Evolutionary conservation across 2,329 filamentous ascomycete species (phyloP), one percentile per base, ranked within the genome.

Genomic region (Claviceps capensis): DNA sequence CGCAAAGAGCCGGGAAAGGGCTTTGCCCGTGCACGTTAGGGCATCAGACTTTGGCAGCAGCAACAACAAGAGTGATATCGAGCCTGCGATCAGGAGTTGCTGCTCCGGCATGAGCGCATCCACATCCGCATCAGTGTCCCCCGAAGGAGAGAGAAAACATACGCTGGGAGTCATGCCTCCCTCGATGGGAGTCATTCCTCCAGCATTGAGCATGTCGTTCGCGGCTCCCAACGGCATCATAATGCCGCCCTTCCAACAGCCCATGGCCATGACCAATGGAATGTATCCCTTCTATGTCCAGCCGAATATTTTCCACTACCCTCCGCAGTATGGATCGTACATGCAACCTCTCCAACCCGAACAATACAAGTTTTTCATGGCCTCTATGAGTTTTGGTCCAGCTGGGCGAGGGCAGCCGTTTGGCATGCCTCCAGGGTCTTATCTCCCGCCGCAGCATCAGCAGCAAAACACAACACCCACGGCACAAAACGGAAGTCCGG

Each of bases 331-430:
- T 59, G 76, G 76, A 7, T 78, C 76, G 0, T 78, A 71, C 57
- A 67, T 76, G 56, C 75, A 78, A 48, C 76, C 76, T 4, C 66
- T 79, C 9, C 73, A 78, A 55, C 75, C 72, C n/a, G 67, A 72
- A 14, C 74, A 75, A 48, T 79, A 74, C 73, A 66, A 71, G 50
- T 70, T 77, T 54, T 63, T 72, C 23, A 70, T 75, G 63, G 65
- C 68, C 54, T 61, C 66, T 6, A 63, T 69, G 62, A 23, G 40
- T 41, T 54, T 54, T 36, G 47, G 41, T 45, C 51, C 48, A 22
- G 38, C 34, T 4, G 45, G 30, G 30, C 40, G 40, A 17, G 19
- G 34, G 30, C 48, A 47, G 11, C 22, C 61, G 11, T 63, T 63
- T 51, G 58, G 56, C n/a, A 57, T 62, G 51, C 41, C 13, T 19